Base-by-base conservation (phyloP, 1,139 yeast species). In the Nakaseomyces glabratus region DNA sequence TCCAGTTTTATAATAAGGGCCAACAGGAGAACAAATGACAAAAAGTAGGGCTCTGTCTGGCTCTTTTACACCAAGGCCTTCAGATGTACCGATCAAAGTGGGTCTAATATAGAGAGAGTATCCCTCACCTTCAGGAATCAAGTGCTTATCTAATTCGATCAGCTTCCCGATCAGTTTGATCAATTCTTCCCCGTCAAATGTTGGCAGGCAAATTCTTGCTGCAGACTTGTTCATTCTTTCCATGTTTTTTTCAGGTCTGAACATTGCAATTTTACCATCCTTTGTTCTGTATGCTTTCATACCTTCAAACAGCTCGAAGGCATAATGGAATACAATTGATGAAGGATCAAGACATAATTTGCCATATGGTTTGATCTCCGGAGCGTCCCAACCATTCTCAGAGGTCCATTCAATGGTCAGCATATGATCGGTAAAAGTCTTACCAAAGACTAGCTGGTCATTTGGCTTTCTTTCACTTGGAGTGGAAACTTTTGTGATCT, bases 221-320 rank as follows among this genome's bases (percentile, higher is more conserved):
- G 95, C 93, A 13, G 94, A 80, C 48, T 74, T 70, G 66, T 84
- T 84, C 85, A 90, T 77, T 62, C 98, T 75, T 37, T 60, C 73
- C 94, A 88, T 85, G 66, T 90, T 90, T 70, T 71, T 82, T 58
- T 84, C 82, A 20, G 94, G 82, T 60, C 98, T 77, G 69, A 90
- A 90, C 56, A 88, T 66, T 49, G 95, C 73, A 49, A 85, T 68
- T 43, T 80, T 62, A 46, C 75, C 81, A 29, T 81, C 66, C 13
- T 62, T 51, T 45, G 80, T 88, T 49, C 75, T 71, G 70, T 86
- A 90, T 6, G 97, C 97, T 68, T 90, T 90, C 69, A 90, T 70
- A 46, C 98, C 98, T 67, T 90, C 98, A 51, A 90, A 90, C 46
- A 90, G 72, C 61, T 86, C 95, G 56, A 90, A 90, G 1, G 95